Base-by-base conservation (phyloP, 768 basidiomycete genomes). In the Pleurotus citrinopileatus region DNA sequence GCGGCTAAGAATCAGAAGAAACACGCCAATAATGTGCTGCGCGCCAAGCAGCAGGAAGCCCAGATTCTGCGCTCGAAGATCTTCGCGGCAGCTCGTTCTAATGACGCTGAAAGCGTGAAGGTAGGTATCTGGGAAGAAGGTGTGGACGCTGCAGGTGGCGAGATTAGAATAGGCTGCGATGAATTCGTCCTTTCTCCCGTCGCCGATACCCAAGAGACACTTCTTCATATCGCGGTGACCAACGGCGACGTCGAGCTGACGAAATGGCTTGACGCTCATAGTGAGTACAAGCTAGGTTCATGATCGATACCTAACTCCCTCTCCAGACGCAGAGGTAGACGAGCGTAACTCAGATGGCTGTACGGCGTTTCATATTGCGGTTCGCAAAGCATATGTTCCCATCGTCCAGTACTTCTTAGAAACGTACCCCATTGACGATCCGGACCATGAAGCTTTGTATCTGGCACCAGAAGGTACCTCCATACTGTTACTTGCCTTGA, bases 71-170 rank as follows among this genome's bases (percentile, higher is more conserved):
- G 89, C 52, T 86, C 86, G 13, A 73, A 72, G 27, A 76, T 82
- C 25, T 91, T 92, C 65, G 70, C 76, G 13, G 86, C 87, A 22
- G 86, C 87, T 43, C 81, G 87, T 15, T 64, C 68, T 13, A 78
- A 80, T 9, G 72, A 87, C 29, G 61, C 67, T 15, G 75, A 67
- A 6, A 68, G 67, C 45, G 88, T 89, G 50, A 83, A 80, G 70
- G 78, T 80, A 58, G 82, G 81, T 25, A 68, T 90, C 19, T 88
- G 81, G 79, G 87, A 88, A 69, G 77, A 86, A 42, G 68, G 70
- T 27, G 85, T 91, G 54, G 87, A 89, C 66, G 83, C 86, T 36
- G 74, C 82, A 7, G 89, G 88, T 44, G 84, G 86, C 26, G 88
- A 91, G 71, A 68, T 85, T 52, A 82, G 80, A 61, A 60, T 65